A percentile compares a stretch with the other conserved stretches of the same genome.
These are phyloP conservation scores for Botryosphaeria agaves DNA, from an alignment of 2,329 filamentous ascomycete species.

Conservation along the genomic window DNA sequence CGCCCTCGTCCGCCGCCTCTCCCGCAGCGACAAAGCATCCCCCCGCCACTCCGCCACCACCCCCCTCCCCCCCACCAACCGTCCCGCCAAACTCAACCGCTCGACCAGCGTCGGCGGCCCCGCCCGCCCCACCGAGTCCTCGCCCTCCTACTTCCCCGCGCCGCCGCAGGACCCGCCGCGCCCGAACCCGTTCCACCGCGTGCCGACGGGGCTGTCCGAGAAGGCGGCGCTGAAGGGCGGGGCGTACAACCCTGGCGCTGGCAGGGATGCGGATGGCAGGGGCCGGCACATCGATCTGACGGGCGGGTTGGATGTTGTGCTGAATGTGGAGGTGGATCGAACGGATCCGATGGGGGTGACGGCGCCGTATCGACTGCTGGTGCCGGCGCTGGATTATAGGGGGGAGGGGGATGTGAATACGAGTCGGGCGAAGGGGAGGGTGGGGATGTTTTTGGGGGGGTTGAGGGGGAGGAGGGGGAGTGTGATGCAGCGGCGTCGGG, in stretches of 20 bases:
- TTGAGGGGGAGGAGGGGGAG: background rate
- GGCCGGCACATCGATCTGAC: slow-evolving; percentile 54
- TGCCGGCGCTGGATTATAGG: slow-evolving; percentile 51
- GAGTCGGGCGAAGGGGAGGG: slow-evolving; percentile 6
- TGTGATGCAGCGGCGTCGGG: background rate
- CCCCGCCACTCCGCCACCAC: too few relatives aligned
- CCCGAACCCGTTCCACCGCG: slow-evolving; percentile 24
- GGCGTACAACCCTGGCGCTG: slow-evolving; percentile 35
- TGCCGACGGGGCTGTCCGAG: slow-evolving; percentile 23
- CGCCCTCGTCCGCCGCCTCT: slow-evolving; percentile 24
- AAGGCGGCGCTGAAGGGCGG: slow-evolving; percentile 20
- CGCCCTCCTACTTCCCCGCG: slow-evolving; percentile 4
- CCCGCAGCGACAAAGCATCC: slow-evolving; percentile 9
- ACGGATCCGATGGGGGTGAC: slow-evolving; percentile 80
- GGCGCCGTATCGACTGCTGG: slow-evolving; percentile 67
- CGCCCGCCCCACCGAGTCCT: slow-evolving; percentile 8
- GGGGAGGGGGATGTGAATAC: slow-evolving; percentile 12
- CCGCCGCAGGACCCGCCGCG: slow-evolving; percentile 5
- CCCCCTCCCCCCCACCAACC: too few relatives aligned
- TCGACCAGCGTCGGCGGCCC: slow-evolving; percentile 14
- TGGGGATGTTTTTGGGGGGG: background rate
- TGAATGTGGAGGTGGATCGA: slow-evolving; percentile 80
- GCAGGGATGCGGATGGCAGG: slow-evolving; percentile 33
- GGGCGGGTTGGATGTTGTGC: slow-evolving; percentile 66
- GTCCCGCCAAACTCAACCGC: slow-evolving; percentile 17